These are phyloP conservation scores for Suillus luteus DNA, from an alignment of 768 basidiomycete genomes.

Conservation along the genomic window DNA sequence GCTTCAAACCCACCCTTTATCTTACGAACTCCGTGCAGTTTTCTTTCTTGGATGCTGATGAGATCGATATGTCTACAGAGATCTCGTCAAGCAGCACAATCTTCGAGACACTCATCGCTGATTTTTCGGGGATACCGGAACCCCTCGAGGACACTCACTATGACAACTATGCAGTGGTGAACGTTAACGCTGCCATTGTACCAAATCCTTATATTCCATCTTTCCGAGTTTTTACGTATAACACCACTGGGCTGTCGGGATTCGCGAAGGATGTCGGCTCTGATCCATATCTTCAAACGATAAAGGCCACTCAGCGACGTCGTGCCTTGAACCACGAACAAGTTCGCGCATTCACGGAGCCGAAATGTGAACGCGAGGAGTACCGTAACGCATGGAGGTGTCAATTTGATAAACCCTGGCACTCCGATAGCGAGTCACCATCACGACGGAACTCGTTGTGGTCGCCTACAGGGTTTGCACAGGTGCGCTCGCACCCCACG, in stretches of 20 bases:
- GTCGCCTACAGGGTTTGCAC: constrained; percentile 80
- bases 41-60: constrained; percentile 53
- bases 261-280: constrained; percentile 9
- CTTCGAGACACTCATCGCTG: constrained; percentile 55
- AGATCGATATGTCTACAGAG: constrained; percentile 47
- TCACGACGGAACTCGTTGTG: constrained; percentile 68
- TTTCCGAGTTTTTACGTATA: constrained; percentile 82
- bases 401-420: constrained; percentile 60
- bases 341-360: constrained; percentile 42
- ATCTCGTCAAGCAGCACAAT: neutral
- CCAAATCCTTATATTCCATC: constrained; percentile 86
- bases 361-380: constrained; percentile 48
- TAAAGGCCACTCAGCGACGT: neutral
- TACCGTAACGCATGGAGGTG: constrained; percentile 67
- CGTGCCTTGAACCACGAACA: constrained; percentile 45
- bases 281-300: constrained; percentile 3
- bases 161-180: constrained; percentile 73
- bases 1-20: constrained; percentile 4
- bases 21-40: constrained; percentile 39
- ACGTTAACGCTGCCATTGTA: constrained; percentile 79
- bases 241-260: constrained; percentile 47
- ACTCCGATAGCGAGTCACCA: constrained; percentile 64
- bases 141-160: constrained; percentile 49
- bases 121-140: constrained; percentile 65
- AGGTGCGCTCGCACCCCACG: constrained; percentile 50